Evolutionary conservation across 257 asterid genomes (phyloP).

Genomic region (Solanum corneliomulleri): DNA sequence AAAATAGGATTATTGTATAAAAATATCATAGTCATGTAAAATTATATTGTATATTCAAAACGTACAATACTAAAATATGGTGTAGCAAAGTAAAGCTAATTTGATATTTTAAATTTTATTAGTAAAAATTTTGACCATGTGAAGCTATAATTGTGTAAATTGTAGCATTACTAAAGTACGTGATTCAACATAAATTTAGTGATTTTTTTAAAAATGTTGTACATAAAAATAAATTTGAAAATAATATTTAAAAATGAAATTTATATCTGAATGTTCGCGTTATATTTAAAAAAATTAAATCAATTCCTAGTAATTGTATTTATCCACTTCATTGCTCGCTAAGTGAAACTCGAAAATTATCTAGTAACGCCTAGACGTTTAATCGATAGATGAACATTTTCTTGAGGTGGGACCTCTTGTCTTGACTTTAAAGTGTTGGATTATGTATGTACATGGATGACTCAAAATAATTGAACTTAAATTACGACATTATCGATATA

Average conservation of each 20-base stretch:
- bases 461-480: background rate
- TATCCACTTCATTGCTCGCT: background rate
- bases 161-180: background rate
- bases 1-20: too few relatives aligned
- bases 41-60: too few relatives aligned
- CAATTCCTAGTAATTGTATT: rapidly evolving
- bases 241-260: background rate
- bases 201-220: background rate
- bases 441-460: background rate
- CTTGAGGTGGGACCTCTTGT: background rate
- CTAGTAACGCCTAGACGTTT: background rate
- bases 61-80: background rate
- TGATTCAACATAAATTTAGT: background rate
- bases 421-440: background rate
- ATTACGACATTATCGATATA: background rate
- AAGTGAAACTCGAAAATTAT: background rate
- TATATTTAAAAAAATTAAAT: background rate
- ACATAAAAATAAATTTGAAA: background rate
- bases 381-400: background rate
- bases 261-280: background rate
- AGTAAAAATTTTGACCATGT: background rate
- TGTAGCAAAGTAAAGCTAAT: background rate
- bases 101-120: too few relatives aligned
- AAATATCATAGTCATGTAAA: too few relatives aligned
- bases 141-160: background rate